phyloP scores from a whole-genome alignment of 2,329 filamentous ascomycete species.

The Aureobasidium sp. region DNA sequence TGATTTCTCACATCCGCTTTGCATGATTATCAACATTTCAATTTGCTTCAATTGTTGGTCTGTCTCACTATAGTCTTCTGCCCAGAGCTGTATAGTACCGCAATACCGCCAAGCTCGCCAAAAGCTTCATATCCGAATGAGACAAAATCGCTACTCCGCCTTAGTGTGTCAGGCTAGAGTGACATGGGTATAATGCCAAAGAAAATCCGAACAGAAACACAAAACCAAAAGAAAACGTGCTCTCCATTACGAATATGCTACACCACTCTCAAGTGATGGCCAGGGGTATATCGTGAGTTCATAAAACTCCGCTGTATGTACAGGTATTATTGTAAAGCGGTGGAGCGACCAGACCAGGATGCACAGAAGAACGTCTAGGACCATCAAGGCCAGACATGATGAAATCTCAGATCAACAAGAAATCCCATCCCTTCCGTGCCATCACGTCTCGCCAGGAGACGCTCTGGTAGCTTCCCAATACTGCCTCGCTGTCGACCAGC shows the following conservation, averaged over 20 bases:
- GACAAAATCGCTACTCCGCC: background rate
- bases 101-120: background rate
- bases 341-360: slow-evolving; percentile 14
- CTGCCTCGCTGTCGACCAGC: slow-evolving; percentile 57
- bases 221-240: background rate
- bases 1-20: background rate
- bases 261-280: background rate
- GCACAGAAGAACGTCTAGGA: background rate
- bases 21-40: background rate
- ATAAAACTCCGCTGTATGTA: slow-evolving; percentile 6
- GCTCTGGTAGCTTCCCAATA: slow-evolving; percentile 50
- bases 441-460: slow-evolving; percentile 95
- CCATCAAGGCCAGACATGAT: background rate
- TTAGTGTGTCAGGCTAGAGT: background rate
- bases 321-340: background rate
- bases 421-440: slow-evolving; percentile 86
- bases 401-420: slow-evolving; percentile 65
- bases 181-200: background rate
- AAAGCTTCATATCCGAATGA: background rate
- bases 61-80: background rate
- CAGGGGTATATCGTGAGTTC: slow-evolving; percentile 2
- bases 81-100: background rate
- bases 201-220: background rate
- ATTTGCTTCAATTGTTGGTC: background rate
- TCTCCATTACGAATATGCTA: background rate